Evolutionary conservation across 2,329 filamentous ascomycete genomes (phyloP).

Genomic region (Cladosporium velox): DNA sequence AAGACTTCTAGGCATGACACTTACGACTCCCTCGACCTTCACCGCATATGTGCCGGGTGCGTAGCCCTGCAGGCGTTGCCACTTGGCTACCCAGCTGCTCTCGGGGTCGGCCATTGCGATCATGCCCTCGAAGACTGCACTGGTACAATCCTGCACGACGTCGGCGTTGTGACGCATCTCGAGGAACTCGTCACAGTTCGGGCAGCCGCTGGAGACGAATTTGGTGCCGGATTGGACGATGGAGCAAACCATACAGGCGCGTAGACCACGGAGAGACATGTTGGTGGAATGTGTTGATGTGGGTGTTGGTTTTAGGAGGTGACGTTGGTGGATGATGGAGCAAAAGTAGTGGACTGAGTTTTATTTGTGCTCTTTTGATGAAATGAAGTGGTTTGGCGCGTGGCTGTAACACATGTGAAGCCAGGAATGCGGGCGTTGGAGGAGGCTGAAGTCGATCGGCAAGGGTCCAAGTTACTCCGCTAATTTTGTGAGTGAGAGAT

Average conservation of each 20-base stretch:
- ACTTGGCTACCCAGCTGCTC: slow-evolving; percentile 92
- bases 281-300: slow-evolving; percentile 30
- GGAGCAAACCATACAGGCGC: slow-evolving; percentile 98
- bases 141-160: slow-evolving; percentile 87
- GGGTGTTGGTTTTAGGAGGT: background rate
- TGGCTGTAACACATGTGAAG: slow-evolving; percentile 10
- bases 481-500: background rate
- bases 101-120: slow-evolving; percentile 82
- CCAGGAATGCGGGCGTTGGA: slow-evolving; percentile 5
- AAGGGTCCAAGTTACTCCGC: background rate
- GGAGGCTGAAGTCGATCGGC: background rate
- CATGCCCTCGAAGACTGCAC: slow-evolving; percentile 90
- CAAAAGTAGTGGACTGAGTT: background rate
- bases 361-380: background rate
- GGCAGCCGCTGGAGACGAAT: slow-evolving; percentile 85
- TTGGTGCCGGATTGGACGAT: slow-evolving; percentile 81
- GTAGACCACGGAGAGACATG: slow-evolving; percentile 72
- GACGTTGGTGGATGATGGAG: background rate
- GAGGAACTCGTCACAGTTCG: slow-evolving; percentile 94
- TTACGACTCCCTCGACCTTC: slow-evolving; percentile 81
- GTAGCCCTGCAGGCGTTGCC: slow-evolving; percentile 88
- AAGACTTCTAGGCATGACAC: slow-evolving; percentile 30
- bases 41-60: slow-evolving; percentile 89
- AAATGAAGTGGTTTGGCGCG: background rate
- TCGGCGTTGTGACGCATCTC: slow-evolving; percentile 73